Conservation (phyloP, 2,329 filamentous ascomycete genomes). For the Amphichorda felina region DNA sequence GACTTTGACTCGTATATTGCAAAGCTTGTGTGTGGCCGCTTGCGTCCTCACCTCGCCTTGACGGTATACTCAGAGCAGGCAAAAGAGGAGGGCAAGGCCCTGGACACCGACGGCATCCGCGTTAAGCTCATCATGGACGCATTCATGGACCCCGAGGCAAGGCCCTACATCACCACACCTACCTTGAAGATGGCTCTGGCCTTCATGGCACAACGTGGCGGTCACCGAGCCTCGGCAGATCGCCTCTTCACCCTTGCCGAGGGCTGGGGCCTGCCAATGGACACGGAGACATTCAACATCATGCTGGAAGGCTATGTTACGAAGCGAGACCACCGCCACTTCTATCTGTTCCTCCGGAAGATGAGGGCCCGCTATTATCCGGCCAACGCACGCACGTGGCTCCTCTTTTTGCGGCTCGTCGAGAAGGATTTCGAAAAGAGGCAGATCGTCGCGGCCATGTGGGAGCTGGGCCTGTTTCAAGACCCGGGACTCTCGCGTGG, state of each 20-base stretch:
- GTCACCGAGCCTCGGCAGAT: slow-evolving; percentile 19
- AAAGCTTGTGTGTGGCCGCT: slow-evolving; percentile 23
- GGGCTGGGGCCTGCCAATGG: slow-evolving; percentile 24
- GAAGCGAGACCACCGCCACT: slow-evolving; percentile 26
- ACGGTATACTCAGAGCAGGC: slow-evolving; percentile 8
- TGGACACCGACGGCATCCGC: slow-evolving; percentile 24
- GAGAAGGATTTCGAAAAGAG: slow-evolving; percentile 43
- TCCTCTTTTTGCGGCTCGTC: slow-evolving; percentile 37
- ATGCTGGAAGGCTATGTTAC: slow-evolving; percentile 28
- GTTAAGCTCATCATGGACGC: slow-evolving; percentile 23
- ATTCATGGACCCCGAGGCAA: slow-evolving; percentile 23
- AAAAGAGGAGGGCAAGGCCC: not conserved
- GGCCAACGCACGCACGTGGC: slow-evolving; percentile 34
- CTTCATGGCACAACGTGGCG: slow-evolving; percentile 24
- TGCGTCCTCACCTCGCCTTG: slow-evolving; percentile 18
- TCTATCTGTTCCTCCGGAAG: slow-evolving; percentile 23
- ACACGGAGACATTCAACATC: slow-evolving; percentile 35
- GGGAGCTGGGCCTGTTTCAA: slow-evolving; percentile 28
- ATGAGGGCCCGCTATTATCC: slow-evolving; percentile 26
- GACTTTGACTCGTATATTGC: slow-evolving; percentile 29
- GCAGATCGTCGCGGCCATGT: slow-evolving; percentile 34
- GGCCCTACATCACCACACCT: slow-evolving; percentile 20
- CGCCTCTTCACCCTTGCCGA: slow-evolving; percentile 24
- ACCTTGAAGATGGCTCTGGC: slow-evolving; percentile 31
- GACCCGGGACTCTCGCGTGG: slow-evolving; percentile 20